phyloP scores from a whole-genome alignment of 2,329 filamentous ascomycete genomes.

The Fusarium equiseti region DNA sequence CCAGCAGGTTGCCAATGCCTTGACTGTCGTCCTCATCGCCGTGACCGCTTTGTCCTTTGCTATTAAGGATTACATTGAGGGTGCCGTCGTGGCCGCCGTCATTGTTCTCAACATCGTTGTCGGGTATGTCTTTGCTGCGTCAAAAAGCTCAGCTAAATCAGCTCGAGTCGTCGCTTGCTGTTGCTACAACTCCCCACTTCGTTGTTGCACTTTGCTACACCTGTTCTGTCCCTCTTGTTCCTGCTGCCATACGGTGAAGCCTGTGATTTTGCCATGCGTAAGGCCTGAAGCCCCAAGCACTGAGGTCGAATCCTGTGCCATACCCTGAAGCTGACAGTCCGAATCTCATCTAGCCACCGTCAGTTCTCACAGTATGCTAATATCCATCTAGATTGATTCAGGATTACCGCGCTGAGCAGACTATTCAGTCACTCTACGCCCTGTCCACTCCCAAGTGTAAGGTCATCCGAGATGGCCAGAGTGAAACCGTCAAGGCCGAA shows the following conservation, averaged over 20 bases:
- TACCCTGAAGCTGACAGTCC: constrained; percentile 48
- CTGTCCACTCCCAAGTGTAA: constrained; percentile 70
- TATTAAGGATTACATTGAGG: constrained; percentile 74
- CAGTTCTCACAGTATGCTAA: constrained; percentile 45
- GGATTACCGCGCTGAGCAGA: constrained; percentile 72
- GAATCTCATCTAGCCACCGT: constrained; percentile 26
- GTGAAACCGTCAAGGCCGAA: constrained; percentile 66
- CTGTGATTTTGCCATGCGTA: constrained; percentile 44
- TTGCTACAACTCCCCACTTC: constrained; percentile 28
- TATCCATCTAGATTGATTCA: constrained; percentile 63
- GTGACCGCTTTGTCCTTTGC: constrained; percentile 78
- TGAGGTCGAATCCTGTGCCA: constrained; percentile 44
- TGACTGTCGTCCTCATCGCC: constrained; percentile 79
- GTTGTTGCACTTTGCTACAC: constrained; percentile 41
- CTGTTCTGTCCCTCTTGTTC: constrained; percentile 24
- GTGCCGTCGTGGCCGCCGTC: constrained; percentile 71
- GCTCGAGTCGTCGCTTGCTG: constrained; percentile 37
- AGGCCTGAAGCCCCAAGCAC: constrained; percentile 48
- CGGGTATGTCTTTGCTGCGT: constrained; percentile 61
- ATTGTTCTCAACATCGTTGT: constrained; percentile 76
- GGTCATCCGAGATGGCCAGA: constrained; percentile 66
- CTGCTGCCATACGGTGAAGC: constrained; percentile 48
- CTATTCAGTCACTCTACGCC: constrained; percentile 70
- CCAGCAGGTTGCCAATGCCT: constrained; percentile 81
- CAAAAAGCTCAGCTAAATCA: constrained; percentile 35